Conservation (phyloP, 1,284 basidiomycete genomes). For the Boletus austroedulis region DNA sequence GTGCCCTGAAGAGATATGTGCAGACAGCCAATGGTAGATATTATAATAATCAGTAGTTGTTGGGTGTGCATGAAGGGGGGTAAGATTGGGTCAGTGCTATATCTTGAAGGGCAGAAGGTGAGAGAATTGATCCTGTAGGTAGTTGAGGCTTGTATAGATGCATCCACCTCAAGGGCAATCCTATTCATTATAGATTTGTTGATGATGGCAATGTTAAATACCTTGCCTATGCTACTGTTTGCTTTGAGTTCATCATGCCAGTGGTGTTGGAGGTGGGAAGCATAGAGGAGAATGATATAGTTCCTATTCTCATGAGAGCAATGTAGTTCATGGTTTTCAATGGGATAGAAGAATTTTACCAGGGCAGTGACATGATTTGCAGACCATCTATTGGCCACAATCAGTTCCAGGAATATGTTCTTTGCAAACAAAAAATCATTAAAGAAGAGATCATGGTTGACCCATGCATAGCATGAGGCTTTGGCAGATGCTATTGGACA, state of each 20-base stretch:
- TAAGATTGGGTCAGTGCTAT: too few relatives aligned
- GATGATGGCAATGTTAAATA: neutral
- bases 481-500: neutral
- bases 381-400: neutral
- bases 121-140: too few relatives aligned
- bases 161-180: neutral
- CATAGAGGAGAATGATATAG: neutral
- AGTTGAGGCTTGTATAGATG: neutral
- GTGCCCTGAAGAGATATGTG: too few relatives aligned
- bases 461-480: neutral
- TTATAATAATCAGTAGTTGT: too few relatives aligned
- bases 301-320: neutral
- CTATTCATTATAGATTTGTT: neutral
- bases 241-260: neutral
- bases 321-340: neutral
- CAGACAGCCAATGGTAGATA: too few relatives aligned
- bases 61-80: too few relatives aligned
- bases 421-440: neutral
- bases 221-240: fast-evolving
- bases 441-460: neutral
- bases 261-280: fast-evolving
- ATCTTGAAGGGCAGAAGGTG: too few relatives aligned
- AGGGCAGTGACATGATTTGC: neutral
- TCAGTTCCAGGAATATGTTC: neutral
- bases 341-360: neutral